Percentiles rank a stretch among this genome's conserved stretches.
phyloP scores from a whole-genome alignment of 1,284 basidiomycete genomes.

The Leccinum subrobustum region DNA sequence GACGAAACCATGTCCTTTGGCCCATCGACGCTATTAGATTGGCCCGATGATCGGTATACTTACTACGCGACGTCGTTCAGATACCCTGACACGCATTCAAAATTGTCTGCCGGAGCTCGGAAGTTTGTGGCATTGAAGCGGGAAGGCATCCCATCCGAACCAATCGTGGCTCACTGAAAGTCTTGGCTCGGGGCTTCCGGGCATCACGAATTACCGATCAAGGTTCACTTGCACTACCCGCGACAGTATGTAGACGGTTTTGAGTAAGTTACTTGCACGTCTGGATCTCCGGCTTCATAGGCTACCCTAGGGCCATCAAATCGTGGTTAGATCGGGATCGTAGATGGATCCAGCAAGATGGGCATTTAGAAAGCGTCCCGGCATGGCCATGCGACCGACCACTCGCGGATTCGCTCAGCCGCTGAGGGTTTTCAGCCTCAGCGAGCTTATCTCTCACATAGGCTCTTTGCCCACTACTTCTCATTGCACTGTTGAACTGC shows the following conservation, averaged over 20 bases:
- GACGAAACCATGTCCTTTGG: not conserved
- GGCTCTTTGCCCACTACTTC: not conserved
- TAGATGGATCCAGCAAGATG: not conserved
- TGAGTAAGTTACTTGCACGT: not conserved
- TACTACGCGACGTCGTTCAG: no score
- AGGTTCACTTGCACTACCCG: not conserved
- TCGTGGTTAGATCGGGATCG: not conserved
- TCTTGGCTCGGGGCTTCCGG: not conserved
- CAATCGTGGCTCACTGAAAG: not conserved
- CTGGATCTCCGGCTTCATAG: not conserved
- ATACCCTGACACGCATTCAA: no score
- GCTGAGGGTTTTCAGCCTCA: slow-evolving; percentile 1
- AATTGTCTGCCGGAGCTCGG: not conserved
- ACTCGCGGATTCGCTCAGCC: not conserved
- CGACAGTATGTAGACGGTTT: not conserved
- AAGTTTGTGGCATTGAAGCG: not conserved
- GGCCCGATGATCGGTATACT: no score
- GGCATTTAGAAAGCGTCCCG: not conserved
- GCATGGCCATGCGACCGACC: not conserved
- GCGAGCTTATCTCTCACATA: not conserved
- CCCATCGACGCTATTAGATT: no score
- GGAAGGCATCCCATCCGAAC: not conserved
- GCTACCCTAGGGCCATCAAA: not conserved
- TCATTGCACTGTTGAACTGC: not conserved
- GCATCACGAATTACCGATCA: not conserved